phyloP scores from a whole-genome alignment of 768 basidiomycete species.

The Rickenella mellea region DNA sequence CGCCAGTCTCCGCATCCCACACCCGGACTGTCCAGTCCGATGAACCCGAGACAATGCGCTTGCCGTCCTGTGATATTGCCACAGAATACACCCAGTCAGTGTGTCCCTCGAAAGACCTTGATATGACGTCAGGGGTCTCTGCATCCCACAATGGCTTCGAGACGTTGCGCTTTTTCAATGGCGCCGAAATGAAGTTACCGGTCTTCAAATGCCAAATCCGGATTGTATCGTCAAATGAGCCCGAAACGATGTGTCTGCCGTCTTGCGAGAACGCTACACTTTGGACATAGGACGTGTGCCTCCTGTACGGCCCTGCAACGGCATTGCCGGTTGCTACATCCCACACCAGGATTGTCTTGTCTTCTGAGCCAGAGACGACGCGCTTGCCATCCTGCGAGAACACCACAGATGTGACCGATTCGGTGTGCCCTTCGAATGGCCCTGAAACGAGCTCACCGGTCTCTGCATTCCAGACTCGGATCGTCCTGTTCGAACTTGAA shows the following conservation, averaged over 20 bases:
- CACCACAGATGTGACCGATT: constrained; percentile 7
- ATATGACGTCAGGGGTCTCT: no score
- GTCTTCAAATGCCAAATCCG: no score
- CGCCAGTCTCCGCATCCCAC: constrained; percentile 74
- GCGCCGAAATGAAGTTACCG: no score
- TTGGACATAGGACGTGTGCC: neutral
- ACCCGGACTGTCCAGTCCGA: constrained; percentile 97
- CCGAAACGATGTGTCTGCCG: constrained; percentile 7
- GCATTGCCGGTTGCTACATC: constrained; percentile 30
- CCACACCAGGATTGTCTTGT: constrained; percentile 35
- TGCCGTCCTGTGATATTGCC: constrained; percentile 82
- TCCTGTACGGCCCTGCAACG: constrained; percentile 14
- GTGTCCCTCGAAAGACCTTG: constrained; percentile 82
- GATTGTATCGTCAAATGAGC: constrained; percentile 1
- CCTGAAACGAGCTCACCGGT: constrained; percentile 4
- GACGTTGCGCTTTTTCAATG: no score
- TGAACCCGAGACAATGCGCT: constrained; percentile 91
- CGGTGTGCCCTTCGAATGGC: constrained; percentile 7
- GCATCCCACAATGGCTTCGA: no score
- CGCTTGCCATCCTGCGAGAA: constrained; percentile 16
- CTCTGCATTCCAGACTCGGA: constrained; percentile 8
- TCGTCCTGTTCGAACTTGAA: constrained; percentile 3
- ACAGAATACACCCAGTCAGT: constrained; percentile 77
- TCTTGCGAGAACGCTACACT: constrained; percentile 6
- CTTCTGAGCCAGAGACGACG: constrained; percentile 34